These are phyloP conservation scores for Komagataella pseudopastoris DNA, from an alignment of 805 yeast genomes.

Conservation along the genomic window DNA sequence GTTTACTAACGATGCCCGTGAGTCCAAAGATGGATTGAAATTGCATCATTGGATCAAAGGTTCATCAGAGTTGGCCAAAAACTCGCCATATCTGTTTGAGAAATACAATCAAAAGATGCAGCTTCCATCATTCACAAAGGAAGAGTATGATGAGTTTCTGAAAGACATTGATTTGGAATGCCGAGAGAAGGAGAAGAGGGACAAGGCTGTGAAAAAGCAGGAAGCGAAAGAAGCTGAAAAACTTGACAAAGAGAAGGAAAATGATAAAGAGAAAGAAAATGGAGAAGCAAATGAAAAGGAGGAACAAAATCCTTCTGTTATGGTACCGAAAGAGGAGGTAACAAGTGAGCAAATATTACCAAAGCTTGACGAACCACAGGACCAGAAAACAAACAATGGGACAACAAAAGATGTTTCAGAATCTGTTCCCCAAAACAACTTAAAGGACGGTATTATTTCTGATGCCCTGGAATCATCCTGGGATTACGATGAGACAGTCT, in stretches of 20 bases:
- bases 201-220: background rate
- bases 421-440: constrained; percentile 20
- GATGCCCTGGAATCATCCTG: constrained; percentile 36
- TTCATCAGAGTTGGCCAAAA: constrained; percentile 28
- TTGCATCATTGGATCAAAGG: constrained; percentile 87
- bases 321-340: background rate
- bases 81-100: constrained; percentile 50
- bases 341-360: background rate
- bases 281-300: background rate
- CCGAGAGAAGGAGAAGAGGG: constrained; percentile 9
- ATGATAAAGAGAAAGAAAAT: background rate
- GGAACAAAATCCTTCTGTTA: background rate
- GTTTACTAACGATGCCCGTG: constrained; percentile 43
- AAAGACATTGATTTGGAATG: constrained; percentile 17
- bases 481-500: constrained; percentile 66
- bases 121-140: constrained; percentile 55
- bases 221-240: background rate
- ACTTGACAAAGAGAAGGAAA: background rate
- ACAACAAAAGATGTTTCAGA: constrained; percentile 19
- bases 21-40: constrained; percentile 25
- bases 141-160: constrained; percentile 41
- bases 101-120: constrained; percentile 59
- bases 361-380: constrained; percentile 1
- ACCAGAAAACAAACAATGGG: constrained; percentile 7
- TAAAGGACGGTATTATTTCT: constrained; percentile 26